Percentiles rank a stretch among this genome's conserved stretches.
Evolutionary conservation across 2,329 filamentous ascomycete species (phyloP).

Genomic region (Graphilbum ipis-grandicollis): DNA sequence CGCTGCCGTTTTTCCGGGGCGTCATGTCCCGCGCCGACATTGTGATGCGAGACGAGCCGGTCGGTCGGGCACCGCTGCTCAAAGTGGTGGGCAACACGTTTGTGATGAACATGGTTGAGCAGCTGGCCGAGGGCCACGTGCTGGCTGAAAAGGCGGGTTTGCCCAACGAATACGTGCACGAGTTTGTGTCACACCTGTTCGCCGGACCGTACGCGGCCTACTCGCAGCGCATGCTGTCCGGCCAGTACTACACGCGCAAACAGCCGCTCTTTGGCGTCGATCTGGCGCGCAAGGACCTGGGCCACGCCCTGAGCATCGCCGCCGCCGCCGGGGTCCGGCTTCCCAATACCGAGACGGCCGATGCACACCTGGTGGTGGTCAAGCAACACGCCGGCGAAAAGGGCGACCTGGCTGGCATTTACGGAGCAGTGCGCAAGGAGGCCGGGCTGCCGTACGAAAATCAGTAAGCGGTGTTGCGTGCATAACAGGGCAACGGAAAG

Average conservation of each 20-base stretch:
- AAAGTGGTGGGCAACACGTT: constrained; percentile 4
- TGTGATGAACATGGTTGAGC: constrained; percentile 1
- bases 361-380: constrained; percentile 1
- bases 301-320: not conserved
- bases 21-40: constrained; percentile 2
- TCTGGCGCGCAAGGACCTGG: constrained; percentile 2
- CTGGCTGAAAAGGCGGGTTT: constrained; percentile 5
- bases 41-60: constrained; percentile 3
- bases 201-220: constrained; percentile 2
- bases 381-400: not conserved
- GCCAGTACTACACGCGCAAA: not conserved
- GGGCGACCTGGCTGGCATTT: constrained; percentile 1
- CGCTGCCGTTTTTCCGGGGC: not conserved
- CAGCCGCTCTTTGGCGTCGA: constrained; percentile 1
- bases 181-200: constrained; percentile 1
- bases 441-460: constrained; percentile 2
- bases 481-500: constrained; percentile 1
- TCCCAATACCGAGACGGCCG: not conserved
- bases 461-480: too few relatives aligned
- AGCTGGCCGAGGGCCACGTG: constrained; percentile 1
- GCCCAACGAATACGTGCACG: not conserved
- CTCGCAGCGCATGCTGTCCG: constrained; percentile 3
- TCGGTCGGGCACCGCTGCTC: constrained; percentile 3
- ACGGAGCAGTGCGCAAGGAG: constrained; percentile 1
- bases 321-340: not conserved